phyloP scores from a whole-genome alignment of 345 rosid genomes.

The Lepidium aucheri region DNA sequence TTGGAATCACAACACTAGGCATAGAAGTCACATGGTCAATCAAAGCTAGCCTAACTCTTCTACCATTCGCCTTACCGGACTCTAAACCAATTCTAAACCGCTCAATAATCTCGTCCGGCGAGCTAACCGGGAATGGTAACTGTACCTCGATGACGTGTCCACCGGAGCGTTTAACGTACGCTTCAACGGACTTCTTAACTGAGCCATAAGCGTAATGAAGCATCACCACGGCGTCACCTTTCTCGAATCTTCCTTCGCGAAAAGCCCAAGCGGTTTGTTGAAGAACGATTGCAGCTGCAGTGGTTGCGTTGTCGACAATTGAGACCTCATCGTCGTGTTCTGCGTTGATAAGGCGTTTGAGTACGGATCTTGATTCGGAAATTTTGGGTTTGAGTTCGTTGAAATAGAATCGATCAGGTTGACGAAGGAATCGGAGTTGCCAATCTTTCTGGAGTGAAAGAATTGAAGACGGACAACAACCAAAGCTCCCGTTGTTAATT shows the following conservation, averaged over 20 bases:
- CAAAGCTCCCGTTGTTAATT: conserved; percentile 93
- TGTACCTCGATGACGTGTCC: conserved; percentile 78
- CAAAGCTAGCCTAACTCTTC: conserved; percentile 71
- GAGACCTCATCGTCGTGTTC: conserved; percentile 63
- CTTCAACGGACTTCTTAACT: conserved; percentile 82
- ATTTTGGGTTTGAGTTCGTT: conserved; percentile 47
- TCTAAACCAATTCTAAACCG: conserved; percentile 56
- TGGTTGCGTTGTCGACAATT: conserved; percentile 90
- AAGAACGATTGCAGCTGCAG: conserved; percentile 80
- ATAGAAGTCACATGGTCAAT: conserved; percentile 92
- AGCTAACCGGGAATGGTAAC: conserved; percentile 74
- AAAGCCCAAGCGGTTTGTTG: conserved; percentile 69
- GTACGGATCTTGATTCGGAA: conserved; percentile 41
- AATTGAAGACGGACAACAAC: conserved; percentile 66
- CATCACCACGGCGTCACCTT: conserved; percentile 75
- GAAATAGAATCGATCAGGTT: conserved; percentile 72
- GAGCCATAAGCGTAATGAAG: conserved; percentile 85
- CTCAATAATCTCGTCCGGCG: conserved; percentile 46
- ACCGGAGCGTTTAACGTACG: conserved; percentile 78
- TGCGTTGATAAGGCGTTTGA: conserved; percentile 62
- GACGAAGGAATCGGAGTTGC: conserved; percentile 64
- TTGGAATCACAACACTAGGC: conserved; percentile 84
- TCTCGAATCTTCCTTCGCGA: conserved; percentile 47
- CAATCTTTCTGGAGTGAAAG: conserved; percentile 53
- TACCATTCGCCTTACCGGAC: conserved; percentile 56